A percentile compares a stretch with the other conserved stretches of the same genome.
Evolutionary conservation across 208 protist genomes (phyloP).

Genomic region (Trichomonas gallinae): DNA sequence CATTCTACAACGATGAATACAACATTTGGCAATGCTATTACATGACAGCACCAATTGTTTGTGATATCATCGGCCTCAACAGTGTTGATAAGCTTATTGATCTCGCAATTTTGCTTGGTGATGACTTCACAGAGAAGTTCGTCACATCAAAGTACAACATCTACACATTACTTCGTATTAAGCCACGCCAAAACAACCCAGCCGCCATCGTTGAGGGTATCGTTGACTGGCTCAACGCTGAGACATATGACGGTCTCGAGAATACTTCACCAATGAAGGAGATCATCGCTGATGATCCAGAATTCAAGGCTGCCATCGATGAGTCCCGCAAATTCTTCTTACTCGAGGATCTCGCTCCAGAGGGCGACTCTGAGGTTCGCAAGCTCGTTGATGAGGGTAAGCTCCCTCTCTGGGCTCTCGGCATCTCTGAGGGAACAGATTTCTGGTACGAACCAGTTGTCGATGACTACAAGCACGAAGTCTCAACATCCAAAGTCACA

Average conservation of each 20-base stretch:
- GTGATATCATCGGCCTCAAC: not conserved
- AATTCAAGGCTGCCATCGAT: not conserved
- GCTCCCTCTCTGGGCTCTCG: not conserved
- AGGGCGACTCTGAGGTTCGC: not conserved
- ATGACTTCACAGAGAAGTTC: not conserved
- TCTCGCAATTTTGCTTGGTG: not conserved
- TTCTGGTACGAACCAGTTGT: conserved; percentile 14
- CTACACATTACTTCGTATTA: not conserved
- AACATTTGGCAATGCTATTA: not conserved
- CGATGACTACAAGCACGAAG: not conserved
- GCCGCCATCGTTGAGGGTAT: not conserved
- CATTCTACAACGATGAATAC: not conserved
- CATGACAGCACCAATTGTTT: not conserved
- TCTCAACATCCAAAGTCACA: not conserved
- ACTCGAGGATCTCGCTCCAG: not conserved
- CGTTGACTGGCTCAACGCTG: not conserved
- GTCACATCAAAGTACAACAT: not conserved
- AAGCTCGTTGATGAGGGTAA: not conserved
- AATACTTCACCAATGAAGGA: not conserved
- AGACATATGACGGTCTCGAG: not conserved
- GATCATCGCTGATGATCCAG: not conserved
- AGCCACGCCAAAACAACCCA: not conserved
- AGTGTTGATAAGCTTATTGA: not conserved
- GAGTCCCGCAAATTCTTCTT: not conserved
- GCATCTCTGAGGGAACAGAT: not conserved